Percentiles rank a stretch among this genome's conserved stretches.
Evolutionary conservation across 73 alveolate genomes (phyloP).

Genomic region (Paramecium sonneborni): DNA sequence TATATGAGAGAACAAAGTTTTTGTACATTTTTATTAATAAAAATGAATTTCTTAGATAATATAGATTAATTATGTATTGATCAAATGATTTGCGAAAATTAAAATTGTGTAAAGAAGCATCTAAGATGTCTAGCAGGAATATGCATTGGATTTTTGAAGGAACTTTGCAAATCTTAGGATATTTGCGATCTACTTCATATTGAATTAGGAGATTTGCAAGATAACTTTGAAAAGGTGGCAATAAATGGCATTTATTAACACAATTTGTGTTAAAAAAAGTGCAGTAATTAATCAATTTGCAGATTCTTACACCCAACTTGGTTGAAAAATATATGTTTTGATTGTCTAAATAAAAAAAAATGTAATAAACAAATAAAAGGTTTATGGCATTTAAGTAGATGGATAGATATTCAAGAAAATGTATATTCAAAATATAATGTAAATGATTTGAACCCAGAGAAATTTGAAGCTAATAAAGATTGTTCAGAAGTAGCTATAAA

Average conservation of each 20-base stretch:
- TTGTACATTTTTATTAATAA: too few relatives aligned
- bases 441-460: neutral
- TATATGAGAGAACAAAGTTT: too few relatives aligned
- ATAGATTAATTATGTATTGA: neutral
- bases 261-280: neutral
- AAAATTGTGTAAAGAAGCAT: neutral
- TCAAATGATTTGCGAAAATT: neutral
- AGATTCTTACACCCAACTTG: neutral
- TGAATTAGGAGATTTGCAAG: neutral
- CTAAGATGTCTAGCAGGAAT: neutral
- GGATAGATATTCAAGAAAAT: neutral
- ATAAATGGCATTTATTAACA: neutral
- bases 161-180: neutral
- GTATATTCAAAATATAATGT: neutral
- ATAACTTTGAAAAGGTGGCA: neutral
- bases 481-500: neutral
- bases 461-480: neutral
- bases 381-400: neutral
- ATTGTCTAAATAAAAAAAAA: neutral
- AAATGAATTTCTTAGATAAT: neutral
- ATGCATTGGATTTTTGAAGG: neutral
- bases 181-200: neutral
- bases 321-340: neutral
- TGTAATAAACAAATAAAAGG: neutral
- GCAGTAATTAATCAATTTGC: neutral